Percentiles rank a stretch among this genome's conserved stretches.
phyloP scores from a whole-genome alignment of 2,329 filamentous ascomycete genomes.

The Botryotinia convoluta region DNA sequence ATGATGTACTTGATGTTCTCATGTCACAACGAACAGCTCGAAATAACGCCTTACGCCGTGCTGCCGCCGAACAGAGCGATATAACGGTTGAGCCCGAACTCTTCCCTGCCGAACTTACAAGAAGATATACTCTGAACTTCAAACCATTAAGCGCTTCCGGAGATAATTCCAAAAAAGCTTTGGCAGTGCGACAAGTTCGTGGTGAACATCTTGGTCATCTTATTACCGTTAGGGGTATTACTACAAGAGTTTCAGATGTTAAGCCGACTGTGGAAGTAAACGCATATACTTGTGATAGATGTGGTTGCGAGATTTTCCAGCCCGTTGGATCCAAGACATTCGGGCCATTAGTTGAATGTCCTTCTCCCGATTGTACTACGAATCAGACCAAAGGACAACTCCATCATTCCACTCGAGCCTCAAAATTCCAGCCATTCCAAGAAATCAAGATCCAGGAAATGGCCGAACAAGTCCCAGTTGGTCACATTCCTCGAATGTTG shows the following conservation, averaged over 20 bases:
- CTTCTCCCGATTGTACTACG: slow-evolving; percentile 81
- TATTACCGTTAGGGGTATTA: slow-evolving; percentile 91
- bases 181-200: slow-evolving; percentile 90
- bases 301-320: slow-evolving; percentile 96
- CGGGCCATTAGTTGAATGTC: slow-evolving; percentile 80
- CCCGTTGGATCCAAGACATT: slow-evolving; percentile 90
- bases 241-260: slow-evolving; percentile 93
- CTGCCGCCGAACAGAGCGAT: slow-evolving; percentile 64
- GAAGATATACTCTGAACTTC: slow-evolving; percentile 94
- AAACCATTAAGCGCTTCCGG: slow-evolving; percentile 74
- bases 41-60: slow-evolving; percentile 72
- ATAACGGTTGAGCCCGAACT: slow-evolving; percentile 63
- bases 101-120: slow-evolving; percentile 88
- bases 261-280: slow-evolving; percentile 98
- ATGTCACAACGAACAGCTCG: slow-evolving; percentile 87
- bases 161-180: slow-evolving; percentile 59
- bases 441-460: slow-evolving; percentile 98
- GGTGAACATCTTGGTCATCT: slow-evolving; percentile 90
- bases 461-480: slow-evolving; percentile 98
- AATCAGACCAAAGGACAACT: slow-evolving; percentile 94
- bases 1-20: slow-evolving; percentile 94
- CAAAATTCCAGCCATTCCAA: slow-evolving; percentile 96
- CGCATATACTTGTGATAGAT: slow-evolving; percentile 95
- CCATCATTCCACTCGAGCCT: slow-evolving; percentile 90
- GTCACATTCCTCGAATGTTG: slow-evolving; percentile 89